phyloP scores from a whole-genome alignment of 305 asterid species.

The Stenogyne calaminthoides region DNA sequence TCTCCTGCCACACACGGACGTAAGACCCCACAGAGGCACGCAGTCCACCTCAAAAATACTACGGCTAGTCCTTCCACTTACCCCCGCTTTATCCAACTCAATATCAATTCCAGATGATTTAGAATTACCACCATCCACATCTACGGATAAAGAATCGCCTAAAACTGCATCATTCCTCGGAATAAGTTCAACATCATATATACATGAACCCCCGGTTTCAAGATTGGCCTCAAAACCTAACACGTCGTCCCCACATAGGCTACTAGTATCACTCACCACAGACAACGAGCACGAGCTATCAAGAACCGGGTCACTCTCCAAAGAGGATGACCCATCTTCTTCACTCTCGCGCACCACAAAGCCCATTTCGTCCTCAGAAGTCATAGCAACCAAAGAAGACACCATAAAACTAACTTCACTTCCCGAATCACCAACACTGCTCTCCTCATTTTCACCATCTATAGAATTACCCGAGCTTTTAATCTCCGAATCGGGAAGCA shows the following conservation, averaged over 20 bases:
- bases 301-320: conserved; percentile 61
- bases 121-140: conserved; percentile 37
- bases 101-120: conserved; percentile 37
- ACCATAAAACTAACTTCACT: conserved; percentile 49
- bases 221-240: conserved; percentile 41
- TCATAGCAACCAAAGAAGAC: conserved; percentile 46
- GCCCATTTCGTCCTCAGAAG: conserved; percentile 55
- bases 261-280: conserved; percentile 83
- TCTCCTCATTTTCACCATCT: conserved; percentile 51
- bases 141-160: conserved; percentile 36
- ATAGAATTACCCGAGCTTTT: conserved; percentile 36
- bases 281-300: conserved; percentile 52
- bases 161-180: conserved; percentile 35
- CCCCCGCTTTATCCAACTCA: conserved; percentile 38
- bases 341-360: conserved; percentile 57
- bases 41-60: conserved; percentile 87
- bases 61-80: conserved; percentile 40
- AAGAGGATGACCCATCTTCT: conserved; percentile 70
- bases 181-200: conserved; percentile 41
- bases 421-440: conserved; percentile 47
- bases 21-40: conserved; percentile 88
- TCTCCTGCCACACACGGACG: conserved; percentile 83
- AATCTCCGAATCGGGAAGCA: conserved; percentile 36
- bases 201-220: conserved; percentile 41
- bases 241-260: conserved; percentile 75